Conservation (phyloP, 192 early-diverging fungal species). For the Funneliformis geosporum region DNA sequence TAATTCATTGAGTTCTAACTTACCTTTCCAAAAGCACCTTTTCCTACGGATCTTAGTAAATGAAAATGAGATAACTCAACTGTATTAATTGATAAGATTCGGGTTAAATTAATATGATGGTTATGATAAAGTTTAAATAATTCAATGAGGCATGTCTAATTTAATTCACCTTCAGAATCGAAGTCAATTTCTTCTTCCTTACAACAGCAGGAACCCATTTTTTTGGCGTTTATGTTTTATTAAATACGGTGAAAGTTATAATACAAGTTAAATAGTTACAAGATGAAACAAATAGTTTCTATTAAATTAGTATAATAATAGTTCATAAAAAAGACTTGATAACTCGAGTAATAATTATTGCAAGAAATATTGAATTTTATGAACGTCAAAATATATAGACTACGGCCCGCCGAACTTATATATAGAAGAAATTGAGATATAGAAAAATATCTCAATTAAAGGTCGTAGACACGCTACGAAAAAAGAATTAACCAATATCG, state of each 20-base stretch:
- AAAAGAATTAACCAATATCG: not conserved
- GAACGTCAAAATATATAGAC: not conserved
- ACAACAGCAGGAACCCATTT: slow-evolving; percentile 56
- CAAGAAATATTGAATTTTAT: not conserved
- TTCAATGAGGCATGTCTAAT: not conserved
- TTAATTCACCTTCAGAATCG: slow-evolving; percentile 63
- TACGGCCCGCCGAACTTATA: slow-evolving; percentile 12
- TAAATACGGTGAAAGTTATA: not conserved
- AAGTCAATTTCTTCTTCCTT: slow-evolving; percentile 71
- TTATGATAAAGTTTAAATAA: not conserved
- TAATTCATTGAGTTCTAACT: not conserved
- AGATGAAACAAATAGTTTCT: slow-evolving; percentile 4
- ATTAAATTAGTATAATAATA: not conserved
- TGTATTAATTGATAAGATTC: slow-evolving; percentile 35
- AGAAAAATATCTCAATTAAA: not conserved
- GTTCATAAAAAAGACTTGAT: not conserved
- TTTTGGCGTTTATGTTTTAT: not conserved
- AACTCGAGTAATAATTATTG: not conserved
- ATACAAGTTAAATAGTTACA: not conserved
- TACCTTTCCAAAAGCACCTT: slow-evolving; percentile 96
- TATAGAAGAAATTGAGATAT: not conserved
- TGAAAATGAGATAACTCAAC: slow-evolving; percentile 88
- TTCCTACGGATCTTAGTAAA: slow-evolving; percentile 86
- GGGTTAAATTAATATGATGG: not conserved
- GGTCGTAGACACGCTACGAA: slow-evolving; percentile 9